Conservation (phyloP, 1,284 basidiomycete species). For the Porogramme epimiltina region DNA sequence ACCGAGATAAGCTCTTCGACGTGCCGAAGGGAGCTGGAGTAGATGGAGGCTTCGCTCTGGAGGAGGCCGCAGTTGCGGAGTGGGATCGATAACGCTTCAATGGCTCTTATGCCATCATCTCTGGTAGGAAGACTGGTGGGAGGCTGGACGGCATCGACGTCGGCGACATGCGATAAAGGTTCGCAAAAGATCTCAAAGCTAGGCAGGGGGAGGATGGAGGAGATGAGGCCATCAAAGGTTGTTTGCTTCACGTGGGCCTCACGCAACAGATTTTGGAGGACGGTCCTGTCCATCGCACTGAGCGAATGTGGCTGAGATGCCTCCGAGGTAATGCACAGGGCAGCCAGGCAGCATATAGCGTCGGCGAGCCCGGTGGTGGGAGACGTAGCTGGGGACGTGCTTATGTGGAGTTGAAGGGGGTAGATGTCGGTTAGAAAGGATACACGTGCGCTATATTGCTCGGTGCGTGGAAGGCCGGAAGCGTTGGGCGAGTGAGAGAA, state of each 20-base stretch:
- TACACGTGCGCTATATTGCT: conserved; percentile 15
- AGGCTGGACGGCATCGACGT: conserved; percentile 14
- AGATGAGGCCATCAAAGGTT: conserved; percentile 17
- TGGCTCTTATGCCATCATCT: conserved; percentile 1
- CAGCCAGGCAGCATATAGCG: conserved; percentile 32
- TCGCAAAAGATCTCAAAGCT: conserved; percentile 9
- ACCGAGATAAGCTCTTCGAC: conserved; percentile 40
- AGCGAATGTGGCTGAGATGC: conserved; percentile 12
- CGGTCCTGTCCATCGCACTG: conserved; percentile 10
- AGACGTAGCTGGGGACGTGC: conserved; percentile 5
- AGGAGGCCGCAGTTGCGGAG: conserved; percentile 39
- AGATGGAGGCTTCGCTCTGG: conserved; percentile 52
- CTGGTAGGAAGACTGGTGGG: background rate
- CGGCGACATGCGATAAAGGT: conserved; percentile 8
- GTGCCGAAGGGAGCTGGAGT: conserved; percentile 49
- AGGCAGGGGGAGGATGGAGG: conserved; percentile 17
- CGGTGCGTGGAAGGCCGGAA: background rate
- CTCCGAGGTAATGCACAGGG: conserved; percentile 30
- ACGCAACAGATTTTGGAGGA: conserved; percentile 26
- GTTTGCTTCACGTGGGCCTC: conserved; percentile 10
- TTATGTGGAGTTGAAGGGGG: conserved; percentile 14
- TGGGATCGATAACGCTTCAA: conserved; percentile 35
- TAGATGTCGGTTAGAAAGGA: conserved; percentile 24
- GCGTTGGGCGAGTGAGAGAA: conserved; percentile 6
- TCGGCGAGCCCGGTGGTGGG: conserved; percentile 25